Conservation (phyloP, 225 moss, liverwort and hornwort genomes). For the Bryum argenteum region DNA sequence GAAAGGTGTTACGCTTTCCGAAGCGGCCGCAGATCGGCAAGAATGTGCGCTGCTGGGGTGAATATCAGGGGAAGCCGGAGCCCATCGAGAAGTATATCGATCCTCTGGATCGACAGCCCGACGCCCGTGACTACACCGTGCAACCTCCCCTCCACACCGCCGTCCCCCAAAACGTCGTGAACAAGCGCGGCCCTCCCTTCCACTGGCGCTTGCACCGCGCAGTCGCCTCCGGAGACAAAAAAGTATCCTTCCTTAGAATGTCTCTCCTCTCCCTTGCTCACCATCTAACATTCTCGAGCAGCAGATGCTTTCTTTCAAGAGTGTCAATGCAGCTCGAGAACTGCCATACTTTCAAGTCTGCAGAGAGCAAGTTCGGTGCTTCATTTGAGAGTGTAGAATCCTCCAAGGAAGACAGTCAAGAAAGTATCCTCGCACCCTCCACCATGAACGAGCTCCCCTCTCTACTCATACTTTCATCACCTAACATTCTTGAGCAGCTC, state of each 20-base stretch:
- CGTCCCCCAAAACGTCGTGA: constrained; percentile 39
- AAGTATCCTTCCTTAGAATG: constrained; percentile 47
- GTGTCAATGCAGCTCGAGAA: too few species aligned
- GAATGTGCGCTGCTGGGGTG: constrained; percentile 39
- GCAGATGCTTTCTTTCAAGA: background rate
- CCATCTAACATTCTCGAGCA: too few species aligned
- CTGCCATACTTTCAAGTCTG: too few species aligned
- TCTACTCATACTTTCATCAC: too few species aligned
- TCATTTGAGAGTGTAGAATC: too few species aligned
- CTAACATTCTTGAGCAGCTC: too few species aligned
- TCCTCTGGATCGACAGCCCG: constrained; percentile 15
- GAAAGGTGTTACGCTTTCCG: constrained; percentile 54
- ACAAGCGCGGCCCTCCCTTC: constrained; percentile 38
- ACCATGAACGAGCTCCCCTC: too few species aligned
- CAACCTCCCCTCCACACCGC: constrained; percentile 40
- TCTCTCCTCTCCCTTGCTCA: too few species aligned
- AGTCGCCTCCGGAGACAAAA: constrained; percentile 49
- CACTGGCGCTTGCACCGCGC: constrained; percentile 51
- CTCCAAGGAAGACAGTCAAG: too few species aligned
- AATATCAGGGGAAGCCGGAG: constrained; percentile 35
- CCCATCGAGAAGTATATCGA: constrained; percentile 39
- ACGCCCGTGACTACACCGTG: constrained; percentile 33
- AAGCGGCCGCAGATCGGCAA: constrained; percentile 48
- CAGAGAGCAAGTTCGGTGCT: too few species aligned
- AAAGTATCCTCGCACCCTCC: too few species aligned